Evolutionary conservation across 257 asterid species (phyloP).

Genomic region (Primulina huaijiensis): DNA sequence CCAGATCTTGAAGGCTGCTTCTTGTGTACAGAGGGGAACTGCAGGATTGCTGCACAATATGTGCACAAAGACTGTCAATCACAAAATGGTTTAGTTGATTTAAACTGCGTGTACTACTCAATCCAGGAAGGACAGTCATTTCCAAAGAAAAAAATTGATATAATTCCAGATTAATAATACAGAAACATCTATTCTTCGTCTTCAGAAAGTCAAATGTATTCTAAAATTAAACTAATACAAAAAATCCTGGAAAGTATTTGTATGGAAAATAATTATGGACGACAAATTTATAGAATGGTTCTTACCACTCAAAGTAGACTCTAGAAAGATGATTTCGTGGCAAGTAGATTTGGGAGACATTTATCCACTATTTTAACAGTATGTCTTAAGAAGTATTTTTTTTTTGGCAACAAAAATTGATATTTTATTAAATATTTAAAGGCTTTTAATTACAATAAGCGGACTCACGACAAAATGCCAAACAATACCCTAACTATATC

Average conservation of each 20-base stretch:
- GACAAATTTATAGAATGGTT: background rate
- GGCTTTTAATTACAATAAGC: too few relatives aligned
- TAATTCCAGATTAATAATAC: conserved; percentile 10
- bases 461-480: too few relatives aligned
- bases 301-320: background rate
- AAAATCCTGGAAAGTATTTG: background rate
- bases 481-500: too few relatives aligned
- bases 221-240: conserved; percentile 11
- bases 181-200: conserved; percentile 10
- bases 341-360: conserved; percentile 7
- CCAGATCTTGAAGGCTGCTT: conserved; percentile 75
- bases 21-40: conserved; percentile 82
- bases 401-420: too few relatives aligned
- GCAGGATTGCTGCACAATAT: conserved; percentile 86
- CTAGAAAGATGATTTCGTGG: background rate
- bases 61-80: conserved; percentile 37
- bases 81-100: conserved; percentile 17
- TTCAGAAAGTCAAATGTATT: background rate
- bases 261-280: background rate
- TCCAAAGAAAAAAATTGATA: conserved; percentile 17
- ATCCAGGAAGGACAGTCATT: conserved; percentile 9
- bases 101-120: conserved; percentile 21
- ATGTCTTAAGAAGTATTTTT: background rate
- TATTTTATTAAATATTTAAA: too few relatives aligned
- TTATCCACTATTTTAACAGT: conserved; percentile 2